Evolutionary conservation across 768 basidiomycete genomes (phyloP).

Genomic region (Gyrodon lividus): DNA sequence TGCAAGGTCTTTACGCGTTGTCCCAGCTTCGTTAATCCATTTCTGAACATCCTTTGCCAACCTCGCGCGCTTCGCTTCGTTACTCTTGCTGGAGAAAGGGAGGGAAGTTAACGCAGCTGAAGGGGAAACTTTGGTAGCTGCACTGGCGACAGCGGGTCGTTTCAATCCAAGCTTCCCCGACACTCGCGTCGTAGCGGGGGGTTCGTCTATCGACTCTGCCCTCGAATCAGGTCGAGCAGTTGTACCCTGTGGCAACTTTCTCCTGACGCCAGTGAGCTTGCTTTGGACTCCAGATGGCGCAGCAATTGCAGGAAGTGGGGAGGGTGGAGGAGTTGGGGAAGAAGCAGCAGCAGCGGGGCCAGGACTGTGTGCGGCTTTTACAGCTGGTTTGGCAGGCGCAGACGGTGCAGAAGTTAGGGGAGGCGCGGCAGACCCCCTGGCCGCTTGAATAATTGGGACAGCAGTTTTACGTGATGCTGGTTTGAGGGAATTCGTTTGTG

Average conservation of each 20-base stretch:
- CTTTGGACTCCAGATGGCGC: slow-evolving; percentile 27
- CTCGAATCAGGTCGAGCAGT: slow-evolving; percentile 47
- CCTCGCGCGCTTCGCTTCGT: slow-evolving; percentile 56
- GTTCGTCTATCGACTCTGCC: slow-evolving; percentile 38
- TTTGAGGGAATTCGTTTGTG: slow-evolving; percentile 83
- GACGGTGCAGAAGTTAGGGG: slow-evolving; percentile 27
- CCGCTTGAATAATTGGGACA: slow-evolving; percentile 85
- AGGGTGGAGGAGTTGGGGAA: slow-evolving; percentile 42
- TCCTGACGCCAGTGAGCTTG: slow-evolving; percentile 66
- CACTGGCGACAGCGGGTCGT: slow-evolving; percentile 38
- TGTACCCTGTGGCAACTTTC: slow-evolving; percentile 65
- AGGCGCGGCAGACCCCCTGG: slow-evolving; percentile 48
- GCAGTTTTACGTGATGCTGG: slow-evolving; percentile 87
- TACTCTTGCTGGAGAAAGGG: slow-evolving; percentile 34
- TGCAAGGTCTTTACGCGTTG: slow-evolving; percentile 82
- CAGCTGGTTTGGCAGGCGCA: slow-evolving; percentile 28
- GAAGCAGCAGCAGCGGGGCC: slow-evolving; percentile 20
- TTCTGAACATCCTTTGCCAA: slow-evolving; percentile 72
- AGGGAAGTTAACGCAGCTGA: slow-evolving; percentile 33
- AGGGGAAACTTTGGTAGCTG: slow-evolving; percentile 32
- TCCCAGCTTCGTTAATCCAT: slow-evolving; percentile 86
- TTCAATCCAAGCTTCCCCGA: slow-evolving; percentile 43
- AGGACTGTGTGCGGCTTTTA: slow-evolving; percentile 21
- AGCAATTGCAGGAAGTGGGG: slow-evolving; percentile 41
- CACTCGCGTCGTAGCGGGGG: slow-evolving; percentile 29